Evolutionary conservation across 1,284 basidiomycete genomes (phyloP), one percentile per base, ranked within the genome.

Genomic region (Neolentinus lepideus): DNA sequence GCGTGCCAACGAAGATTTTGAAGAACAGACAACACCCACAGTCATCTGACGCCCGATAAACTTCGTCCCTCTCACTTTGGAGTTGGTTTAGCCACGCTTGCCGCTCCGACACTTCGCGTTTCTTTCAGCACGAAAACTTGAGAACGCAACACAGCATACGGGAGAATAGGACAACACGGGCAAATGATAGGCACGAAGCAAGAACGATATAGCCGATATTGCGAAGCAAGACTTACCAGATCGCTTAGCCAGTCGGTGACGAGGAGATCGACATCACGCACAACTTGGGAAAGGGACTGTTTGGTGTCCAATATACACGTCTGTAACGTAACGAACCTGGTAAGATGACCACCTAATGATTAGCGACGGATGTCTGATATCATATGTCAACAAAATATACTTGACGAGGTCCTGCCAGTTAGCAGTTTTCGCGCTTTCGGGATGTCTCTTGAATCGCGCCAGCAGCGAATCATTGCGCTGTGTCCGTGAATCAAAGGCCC

Each of bases 241-340:
- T 69, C 66, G 52, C 68, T 66, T 29, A 70, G 65, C 1, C 60
- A 61, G 65, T 85, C 82, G 21, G 69, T 66, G 29, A 72, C 63
- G 25, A 88, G 63, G 16, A 77, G 62, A 64, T 90, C 80, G 33
- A 88, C 80, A 57, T 79, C 78, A 21, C 62, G 65, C 16, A 84
- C 70, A 22, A 88, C 71, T 36, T 81, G 74, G 22, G 65, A 70
- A 1, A 92, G 74, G 6, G 81, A 85, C 38, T 70, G 69, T 62
- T 84, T 71, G n/a, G 83, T 85, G 62, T 92, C 90, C 31, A 74
- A 64, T 54, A 93, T 81, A 53, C 79, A 80, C 22, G 82, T 74
- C 62, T 92, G 88, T 29, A 91, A 67, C 54, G 80, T 84, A 38
- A 83, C 83, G 26, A 93, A 72, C 65, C 91, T 92, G 55, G 21